Conservation (phyloP, 1,284 basidiomycete genomes). For the Ceratorhiza oryzae-sativae region DNA sequence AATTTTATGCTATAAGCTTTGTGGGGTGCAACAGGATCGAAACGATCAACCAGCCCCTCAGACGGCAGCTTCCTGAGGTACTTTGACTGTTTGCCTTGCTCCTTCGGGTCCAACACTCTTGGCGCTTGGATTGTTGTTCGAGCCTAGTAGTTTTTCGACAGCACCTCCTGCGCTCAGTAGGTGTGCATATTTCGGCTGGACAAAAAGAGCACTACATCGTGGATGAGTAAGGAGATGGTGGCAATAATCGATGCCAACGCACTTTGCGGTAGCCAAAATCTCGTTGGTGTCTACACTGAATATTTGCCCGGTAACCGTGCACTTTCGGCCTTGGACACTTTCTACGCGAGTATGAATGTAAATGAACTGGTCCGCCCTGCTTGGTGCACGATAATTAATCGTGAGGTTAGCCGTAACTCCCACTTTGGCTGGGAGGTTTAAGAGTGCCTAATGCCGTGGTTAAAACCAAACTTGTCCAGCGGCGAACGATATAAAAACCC, state of each 20-base stretch:
- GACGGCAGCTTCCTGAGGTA: conserved; percentile 32
- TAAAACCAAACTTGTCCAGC: background rate
- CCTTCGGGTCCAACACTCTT: conserved; percentile 14
- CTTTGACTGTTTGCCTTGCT: conserved; percentile 20
- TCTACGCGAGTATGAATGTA: conserved; percentile 70
- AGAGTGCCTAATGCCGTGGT: conserved; percentile 66
- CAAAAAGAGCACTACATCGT: conserved; percentile 67
- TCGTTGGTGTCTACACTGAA: conserved; percentile 77
- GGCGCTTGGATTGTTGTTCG: background rate
- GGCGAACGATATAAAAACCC: conserved; percentile 48
- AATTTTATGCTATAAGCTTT: no score
- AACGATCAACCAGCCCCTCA: background rate
- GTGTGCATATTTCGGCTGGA: conserved; percentile 84
- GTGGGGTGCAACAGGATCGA: no score
- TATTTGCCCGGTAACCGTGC: conserved; percentile 71
- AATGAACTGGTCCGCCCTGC: conserved; percentile 84
- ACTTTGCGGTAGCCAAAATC: conserved; percentile 82
- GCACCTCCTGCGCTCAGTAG: conserved; percentile 61
- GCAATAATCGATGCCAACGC: conserved; percentile 47
- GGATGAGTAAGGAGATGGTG: conserved; percentile 11
- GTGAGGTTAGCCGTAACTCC: conserved; percentile 90
- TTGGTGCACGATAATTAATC: conserved; percentile 80
- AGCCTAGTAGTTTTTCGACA: conserved; percentile 29
- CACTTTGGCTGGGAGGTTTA: conserved; percentile 84
- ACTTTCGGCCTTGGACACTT: conserved; percentile 78